Base-by-base conservation (phyloP, 495 filamentous ascomycete genomes). In the Aspergillus sparsus region DNA sequence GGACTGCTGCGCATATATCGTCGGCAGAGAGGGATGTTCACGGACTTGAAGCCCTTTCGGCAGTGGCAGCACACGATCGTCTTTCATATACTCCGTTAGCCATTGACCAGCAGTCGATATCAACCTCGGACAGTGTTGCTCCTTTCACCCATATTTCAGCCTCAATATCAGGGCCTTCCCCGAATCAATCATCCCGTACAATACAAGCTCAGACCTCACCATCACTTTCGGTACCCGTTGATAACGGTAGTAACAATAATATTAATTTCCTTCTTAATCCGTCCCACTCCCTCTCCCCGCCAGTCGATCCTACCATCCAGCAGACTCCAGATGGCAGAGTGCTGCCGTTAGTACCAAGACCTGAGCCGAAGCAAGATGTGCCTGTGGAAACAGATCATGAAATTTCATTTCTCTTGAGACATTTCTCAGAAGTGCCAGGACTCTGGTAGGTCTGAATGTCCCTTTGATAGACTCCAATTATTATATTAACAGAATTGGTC, bases 231-330 rank as follows among this genome's bases (percentile, higher is more conserved):
- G 66, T 77, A 27, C 66, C 72, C 6, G 68, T 73, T 42, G 70
- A 63, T 49, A 73, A 74, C 58, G 77, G 71, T 47, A 71, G 72
- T 55, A 78, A 75, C 37, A 80, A 77, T 65, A 79, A 83, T 64
- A 75, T 86, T 54, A 80, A 84, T 69, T 83, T 84, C 60, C 77
- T 87, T 51, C 72, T 87, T 10, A 85, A 84, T 62, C 79, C 83
- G n/a, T 69, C 78, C 9, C 73, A 76, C 18, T 75, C 77, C 9
- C 68, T 78, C 15, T 79, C 81, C 0, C 80, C 82, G 44, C 68
- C 75, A 9, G 66, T 82, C 37, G 80, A 83, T 53, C 75, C 79
- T 8, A 71, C 66, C 49, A 68, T 81, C 11, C 73, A 74, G 13
- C 66, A 69, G 27, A 60, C 72, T 18, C 57, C 72, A 36, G 74